These are phyloP conservation scores for Talinum fruticosum DNA, from an alignment of 148 eudicot genomes.

Conservation along the genomic window DNA sequence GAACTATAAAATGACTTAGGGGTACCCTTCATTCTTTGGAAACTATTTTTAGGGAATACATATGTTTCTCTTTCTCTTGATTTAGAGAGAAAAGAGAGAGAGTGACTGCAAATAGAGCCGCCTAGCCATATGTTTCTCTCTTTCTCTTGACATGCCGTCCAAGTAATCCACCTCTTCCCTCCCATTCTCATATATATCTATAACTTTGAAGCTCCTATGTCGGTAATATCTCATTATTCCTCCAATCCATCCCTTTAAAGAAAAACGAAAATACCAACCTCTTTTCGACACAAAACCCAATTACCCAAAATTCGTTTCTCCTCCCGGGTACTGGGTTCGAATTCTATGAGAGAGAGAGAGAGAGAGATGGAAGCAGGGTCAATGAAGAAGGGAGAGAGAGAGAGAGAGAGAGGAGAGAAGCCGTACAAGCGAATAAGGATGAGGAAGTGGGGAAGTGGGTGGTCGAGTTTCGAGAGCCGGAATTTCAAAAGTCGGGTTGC, in stretches of 20 bases:
- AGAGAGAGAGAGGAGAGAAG: conserved; percentile 47
- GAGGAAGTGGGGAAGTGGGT: conserved; percentile 99
- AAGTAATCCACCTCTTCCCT: conserved; percentile 4
- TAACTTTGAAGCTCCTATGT: conserved; percentile 19
- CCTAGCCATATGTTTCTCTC: background rate
- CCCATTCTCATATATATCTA: background rate
- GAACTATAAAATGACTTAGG: too few species aligned
- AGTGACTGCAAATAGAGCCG: conserved; percentile 3
- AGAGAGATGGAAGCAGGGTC: conserved; percentile 13
- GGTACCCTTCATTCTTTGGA: too few species aligned
- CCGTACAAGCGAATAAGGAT: conserved; percentile 87
- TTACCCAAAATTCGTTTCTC: conserved; percentile 7
- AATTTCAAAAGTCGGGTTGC: too few species aligned
- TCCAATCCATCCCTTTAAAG: background rate
- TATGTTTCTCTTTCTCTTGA: too few species aligned
- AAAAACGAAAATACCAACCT: background rate
- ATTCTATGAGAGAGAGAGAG: conserved; percentile 13
- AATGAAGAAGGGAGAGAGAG: too few species aligned
- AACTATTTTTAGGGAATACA: too few species aligned
- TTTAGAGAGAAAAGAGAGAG: conserved; percentile 1
- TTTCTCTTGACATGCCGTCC: conserved; percentile 33
- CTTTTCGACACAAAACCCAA: background rate
- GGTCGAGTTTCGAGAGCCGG: conserved; percentile 85
- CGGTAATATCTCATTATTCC: conserved; percentile 36
- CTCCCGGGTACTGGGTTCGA: too few species aligned